These are phyloP conservation scores for Elaeis guineensis DNA, from an alignment of 176 grass and related monocot genomes.

Conservation along the genomic window DNA sequence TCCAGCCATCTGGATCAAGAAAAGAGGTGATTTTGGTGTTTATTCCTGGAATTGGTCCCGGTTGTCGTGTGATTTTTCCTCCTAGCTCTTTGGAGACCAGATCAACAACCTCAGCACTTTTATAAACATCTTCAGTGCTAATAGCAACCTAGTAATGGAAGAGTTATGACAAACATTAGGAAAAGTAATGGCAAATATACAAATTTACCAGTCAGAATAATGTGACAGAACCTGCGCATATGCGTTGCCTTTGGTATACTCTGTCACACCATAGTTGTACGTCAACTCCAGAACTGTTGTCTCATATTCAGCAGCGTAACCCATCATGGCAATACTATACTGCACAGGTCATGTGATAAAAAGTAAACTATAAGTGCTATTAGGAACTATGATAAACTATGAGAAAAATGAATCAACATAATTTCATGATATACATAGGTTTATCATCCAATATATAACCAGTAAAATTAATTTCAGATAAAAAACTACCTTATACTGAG, in stretches of 20 bases:
- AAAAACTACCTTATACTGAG: constrained; percentile 69
- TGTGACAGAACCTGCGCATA: constrained; percentile 62
- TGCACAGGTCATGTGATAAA: constrained; percentile 10
- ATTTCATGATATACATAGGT: too few species aligned
- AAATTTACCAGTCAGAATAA: background rate
- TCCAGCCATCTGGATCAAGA: constrained; percentile 99
- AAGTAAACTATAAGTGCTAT: background rate
- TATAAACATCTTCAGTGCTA: constrained; percentile 95
- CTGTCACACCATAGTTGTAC: constrained; percentile 86
- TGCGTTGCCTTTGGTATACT: constrained; percentile 96
- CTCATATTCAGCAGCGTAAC: constrained; percentile 72
- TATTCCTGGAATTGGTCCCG: constrained; percentile 72
- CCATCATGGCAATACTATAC: constrained; percentile 90
- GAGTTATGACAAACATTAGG: constrained; percentile 2
- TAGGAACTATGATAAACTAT: too few species aligned
- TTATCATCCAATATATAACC: background rate
- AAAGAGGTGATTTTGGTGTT: constrained; percentile 92
- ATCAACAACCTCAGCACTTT: constrained; percentile 67
- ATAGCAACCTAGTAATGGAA: constrained; percentile 59
- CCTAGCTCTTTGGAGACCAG: constrained; percentile 68
- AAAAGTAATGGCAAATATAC: constrained; percentile 6
- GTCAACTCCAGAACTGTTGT: constrained; percentile 84
- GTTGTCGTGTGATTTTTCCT: constrained; percentile 78
- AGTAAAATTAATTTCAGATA: background rate
- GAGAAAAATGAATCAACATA: too few species aligned